Conservation (phyloP, 1,139 yeast genomes). For the Fermentozyma sake region DNA sequence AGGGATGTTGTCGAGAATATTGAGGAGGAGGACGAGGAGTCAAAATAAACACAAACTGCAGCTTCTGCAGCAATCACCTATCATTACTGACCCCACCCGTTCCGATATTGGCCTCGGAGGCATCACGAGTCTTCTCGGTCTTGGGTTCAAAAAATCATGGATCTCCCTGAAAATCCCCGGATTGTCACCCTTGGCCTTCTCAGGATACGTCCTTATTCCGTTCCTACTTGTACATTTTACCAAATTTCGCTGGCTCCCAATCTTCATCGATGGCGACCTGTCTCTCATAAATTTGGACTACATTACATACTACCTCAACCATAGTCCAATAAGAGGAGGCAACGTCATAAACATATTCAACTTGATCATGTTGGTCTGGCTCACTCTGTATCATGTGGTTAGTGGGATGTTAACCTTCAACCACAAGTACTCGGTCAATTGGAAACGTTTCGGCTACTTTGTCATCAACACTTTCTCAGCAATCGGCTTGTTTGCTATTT, state of each 20-base stretch:
- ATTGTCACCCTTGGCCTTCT: conserved; percentile 47
- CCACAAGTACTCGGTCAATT: conserved; percentile 21
- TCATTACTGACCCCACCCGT: conserved; percentile 26
- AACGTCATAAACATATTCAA: conserved; percentile 17
- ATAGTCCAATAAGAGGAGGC: conserved; percentile 15
- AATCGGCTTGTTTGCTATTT: conserved; percentile 23
- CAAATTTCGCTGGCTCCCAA: conserved; percentile 49
- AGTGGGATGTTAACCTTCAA: conserved; percentile 33
- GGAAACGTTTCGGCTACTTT: conserved; percentile 34
- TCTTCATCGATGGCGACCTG: conserved; percentile 59
- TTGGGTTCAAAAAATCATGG: conserved; percentile 47
- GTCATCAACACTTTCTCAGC: conserved; percentile 21
- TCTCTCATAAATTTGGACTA: conserved; percentile 53
- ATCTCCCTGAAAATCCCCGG: conserved; percentile 31
- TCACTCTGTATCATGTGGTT: conserved; percentile 30
- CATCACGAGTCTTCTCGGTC: conserved; percentile 47
- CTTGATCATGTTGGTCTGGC: conserved; percentile 19
- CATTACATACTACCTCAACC: conserved; percentile 40
- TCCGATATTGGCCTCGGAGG: conserved; percentile 60
- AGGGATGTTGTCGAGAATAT: conserved; percentile 48
- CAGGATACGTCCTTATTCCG: conserved; percentile 55
- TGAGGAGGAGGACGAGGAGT: no score
- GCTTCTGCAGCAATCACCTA: conserved; percentile 4
- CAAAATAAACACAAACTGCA: conserved; percentile 6
- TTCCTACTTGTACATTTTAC: conserved; percentile 44